A percentile compares a stretch with the other conserved stretches of the same genome.
Evolutionary conservation across 495 filamentous ascomycete genomes (phyloP).

Genomic region (Pseudotulostoma volvatum): DNA sequence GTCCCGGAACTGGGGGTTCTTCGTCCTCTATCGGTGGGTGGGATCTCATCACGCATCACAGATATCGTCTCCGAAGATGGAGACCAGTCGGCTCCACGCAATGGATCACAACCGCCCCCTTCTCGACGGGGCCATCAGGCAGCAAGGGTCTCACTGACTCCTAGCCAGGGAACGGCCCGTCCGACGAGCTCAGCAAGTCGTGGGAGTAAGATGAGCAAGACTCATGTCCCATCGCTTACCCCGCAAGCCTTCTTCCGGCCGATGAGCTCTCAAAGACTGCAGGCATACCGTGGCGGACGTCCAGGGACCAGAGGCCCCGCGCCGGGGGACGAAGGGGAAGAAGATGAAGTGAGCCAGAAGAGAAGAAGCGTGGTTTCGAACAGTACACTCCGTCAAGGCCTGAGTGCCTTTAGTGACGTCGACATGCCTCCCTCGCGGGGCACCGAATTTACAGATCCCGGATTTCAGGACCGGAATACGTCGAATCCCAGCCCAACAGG

Average conservation of each 20-base stretch:
- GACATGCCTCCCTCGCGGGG: conserved; percentile 57
- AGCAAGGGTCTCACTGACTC: conserved; percentile 16
- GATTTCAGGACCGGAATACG: conserved; percentile 46
- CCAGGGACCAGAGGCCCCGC: conserved; percentile 29
- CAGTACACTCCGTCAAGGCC: conserved; percentile 23
- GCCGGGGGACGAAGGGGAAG: conserved; percentile 25
- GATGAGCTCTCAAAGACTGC: conserved; percentile 90
- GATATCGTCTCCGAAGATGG: conserved; percentile 49
- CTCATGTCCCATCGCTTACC: conserved; percentile 77
- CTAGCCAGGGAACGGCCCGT: conserved; percentile 27
- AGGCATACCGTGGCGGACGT: conserved; percentile 64
- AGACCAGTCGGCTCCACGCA: conserved; percentile 17
- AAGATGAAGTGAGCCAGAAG: conserved; percentile 30
- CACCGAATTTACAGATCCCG: conserved; percentile 58
- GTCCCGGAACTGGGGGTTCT: conserved; percentile 19
- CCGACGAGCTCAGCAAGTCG: conserved; percentile 52
- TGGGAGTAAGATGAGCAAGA: conserved; percentile 59
- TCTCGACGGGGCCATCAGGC: conserved; percentile 33
- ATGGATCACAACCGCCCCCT: conserved; percentile 27
- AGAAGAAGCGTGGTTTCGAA: conserved; percentile 33
- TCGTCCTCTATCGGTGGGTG: conserved; percentile 30
- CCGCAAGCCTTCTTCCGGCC: conserved; percentile 87
- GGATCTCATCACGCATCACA: conserved; percentile 76
- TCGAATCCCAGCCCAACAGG: conserved; percentile 60
- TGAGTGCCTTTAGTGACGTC: conserved; percentile 30